These are phyloP conservation scores for Taphrina flavorubra DNA, from an alignment of 1,139 yeast genomes.

Conservation along the genomic window DNA sequence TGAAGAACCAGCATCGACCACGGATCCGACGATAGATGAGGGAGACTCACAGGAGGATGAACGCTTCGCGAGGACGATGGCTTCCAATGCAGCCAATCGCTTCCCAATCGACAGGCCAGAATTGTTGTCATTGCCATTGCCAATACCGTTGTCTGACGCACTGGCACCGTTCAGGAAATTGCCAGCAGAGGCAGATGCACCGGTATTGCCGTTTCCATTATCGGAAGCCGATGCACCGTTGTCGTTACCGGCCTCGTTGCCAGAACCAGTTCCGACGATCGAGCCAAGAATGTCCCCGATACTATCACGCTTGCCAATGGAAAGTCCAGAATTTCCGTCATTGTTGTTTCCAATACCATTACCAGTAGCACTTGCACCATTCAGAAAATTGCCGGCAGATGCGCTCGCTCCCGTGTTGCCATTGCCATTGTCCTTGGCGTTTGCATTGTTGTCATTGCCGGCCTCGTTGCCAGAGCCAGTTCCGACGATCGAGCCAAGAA, in stretches of 20 bases:
- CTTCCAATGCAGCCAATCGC: slow-evolving; percentile 11
- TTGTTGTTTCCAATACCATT: slow-evolving; percentile 23
- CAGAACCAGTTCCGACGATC: slow-evolving; percentile 3
- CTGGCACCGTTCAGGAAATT: slow-evolving; percentile 14
- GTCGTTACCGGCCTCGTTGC: slow-evolving; percentile 8
- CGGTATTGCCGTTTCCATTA: slow-evolving; percentile 22
- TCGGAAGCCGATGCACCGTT: neutral
- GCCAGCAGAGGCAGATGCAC: slow-evolving; percentile 16
- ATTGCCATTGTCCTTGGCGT: slow-evolving; percentile 16
- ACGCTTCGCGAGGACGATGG: slow-evolving; percentile 7
- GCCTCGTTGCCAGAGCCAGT: slow-evolving; percentile 14
- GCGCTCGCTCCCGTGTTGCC: slow-evolving; percentile 20
- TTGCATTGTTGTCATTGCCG: slow-evolving; percentile 3
- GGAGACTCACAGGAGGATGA: slow-evolving; percentile 20
- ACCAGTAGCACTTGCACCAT: slow-evolving; percentile 24
- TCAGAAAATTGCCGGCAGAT: slow-evolving; percentile 13
- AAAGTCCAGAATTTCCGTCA: slow-evolving; percentile 6
- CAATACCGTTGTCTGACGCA: slow-evolving; percentile 15
- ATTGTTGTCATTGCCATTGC: slow-evolving; percentile 20
- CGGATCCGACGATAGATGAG: slow-evolving; percentile 3
- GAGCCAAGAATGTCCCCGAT: slow-evolving; percentile 4
- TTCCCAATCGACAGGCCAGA: neutral
- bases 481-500: slow-evolving; percentile 4
- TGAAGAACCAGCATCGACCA: slow-evolving; percentile 5
- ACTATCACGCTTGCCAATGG: slow-evolving; percentile 3